Percentiles rank a stretch among this genome's conserved stretches.
phyloP scores from a whole-genome alignment of 2,329 filamentous ascomycete species.

The Colletotrichum sp. region DNA sequence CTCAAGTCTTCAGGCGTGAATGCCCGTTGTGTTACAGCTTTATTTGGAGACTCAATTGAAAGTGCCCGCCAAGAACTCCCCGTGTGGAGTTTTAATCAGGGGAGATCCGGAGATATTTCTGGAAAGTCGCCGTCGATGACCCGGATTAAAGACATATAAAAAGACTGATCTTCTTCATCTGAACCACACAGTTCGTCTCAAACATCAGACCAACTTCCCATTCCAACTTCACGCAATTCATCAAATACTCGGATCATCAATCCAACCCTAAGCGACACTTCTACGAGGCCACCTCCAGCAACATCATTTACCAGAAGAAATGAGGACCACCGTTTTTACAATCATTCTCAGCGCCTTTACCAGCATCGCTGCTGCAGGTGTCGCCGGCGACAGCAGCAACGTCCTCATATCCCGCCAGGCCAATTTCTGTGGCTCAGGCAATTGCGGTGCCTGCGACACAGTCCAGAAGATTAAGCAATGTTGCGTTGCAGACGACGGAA shows the following conservation, averaged over 20 bases:
- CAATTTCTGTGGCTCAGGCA: background rate
- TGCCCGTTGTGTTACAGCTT: background rate
- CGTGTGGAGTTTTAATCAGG: background rate
- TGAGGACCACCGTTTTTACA: accelerated
- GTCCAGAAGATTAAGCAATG: background rate
- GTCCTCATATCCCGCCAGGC: background rate
- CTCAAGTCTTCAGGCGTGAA: accelerated
- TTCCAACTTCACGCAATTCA: accelerated
- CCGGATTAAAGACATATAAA: accelerated
- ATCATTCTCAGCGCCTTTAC: background rate
- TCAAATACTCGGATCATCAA: background rate
- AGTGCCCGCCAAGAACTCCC: background rate
- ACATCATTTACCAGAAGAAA: accelerated
- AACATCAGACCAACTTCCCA: background rate
- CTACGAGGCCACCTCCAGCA: background rate
- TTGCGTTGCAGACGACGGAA: accelerated
- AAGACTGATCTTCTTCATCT: background rate
- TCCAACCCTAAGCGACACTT: accelerated
- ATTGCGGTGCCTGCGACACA: background rate
- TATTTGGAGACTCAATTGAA: background rate
- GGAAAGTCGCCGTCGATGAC: background rate
- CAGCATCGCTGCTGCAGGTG: background rate
- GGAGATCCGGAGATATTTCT: background rate
- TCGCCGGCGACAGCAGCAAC: background rate
- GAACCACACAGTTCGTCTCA: accelerated